phyloP scores from a whole-genome alignment of 2,329 filamentous ascomycete species.

The Beauveria bassiana region DNA sequence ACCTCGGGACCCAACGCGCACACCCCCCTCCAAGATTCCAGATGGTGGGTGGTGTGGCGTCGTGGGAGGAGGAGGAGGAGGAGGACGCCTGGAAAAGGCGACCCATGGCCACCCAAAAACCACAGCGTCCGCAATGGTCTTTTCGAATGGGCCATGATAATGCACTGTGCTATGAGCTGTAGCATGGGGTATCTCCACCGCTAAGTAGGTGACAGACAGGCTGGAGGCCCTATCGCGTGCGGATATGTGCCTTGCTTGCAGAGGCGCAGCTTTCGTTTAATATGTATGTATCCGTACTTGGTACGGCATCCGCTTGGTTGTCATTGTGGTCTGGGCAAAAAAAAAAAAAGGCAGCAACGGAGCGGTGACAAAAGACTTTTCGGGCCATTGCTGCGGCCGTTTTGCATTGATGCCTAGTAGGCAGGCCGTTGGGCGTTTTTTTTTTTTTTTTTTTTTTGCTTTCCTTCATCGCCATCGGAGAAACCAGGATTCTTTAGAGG shows the following conservation, averaged over 20 bases:
- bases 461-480: background rate
- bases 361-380: background rate
- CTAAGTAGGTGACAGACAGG: no score
- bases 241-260: no score
- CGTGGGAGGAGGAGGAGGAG: background rate
- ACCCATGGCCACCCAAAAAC: background rate
- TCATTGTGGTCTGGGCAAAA: no score
- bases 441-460: no score
- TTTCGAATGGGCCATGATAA: background rate
- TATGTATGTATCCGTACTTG: no score
- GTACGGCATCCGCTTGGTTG: no score
- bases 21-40: constrained; percentile 1
- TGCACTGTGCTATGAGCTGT: background rate
- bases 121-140: no score
- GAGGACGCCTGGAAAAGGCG: background rate
- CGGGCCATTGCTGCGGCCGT: background rate
- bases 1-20: constrained; percentile 10
- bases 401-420: background rate
- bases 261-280: no score
- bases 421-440: background rate
- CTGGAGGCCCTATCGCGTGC: no score
- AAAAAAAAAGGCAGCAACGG: background rate
- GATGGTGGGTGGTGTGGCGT: background rate
- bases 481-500: background rate
- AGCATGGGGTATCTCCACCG: no score